Evolutionary conservation across 768 basidiomycete species (phyloP).

Genomic region (Suillus hirtellus): DNA sequence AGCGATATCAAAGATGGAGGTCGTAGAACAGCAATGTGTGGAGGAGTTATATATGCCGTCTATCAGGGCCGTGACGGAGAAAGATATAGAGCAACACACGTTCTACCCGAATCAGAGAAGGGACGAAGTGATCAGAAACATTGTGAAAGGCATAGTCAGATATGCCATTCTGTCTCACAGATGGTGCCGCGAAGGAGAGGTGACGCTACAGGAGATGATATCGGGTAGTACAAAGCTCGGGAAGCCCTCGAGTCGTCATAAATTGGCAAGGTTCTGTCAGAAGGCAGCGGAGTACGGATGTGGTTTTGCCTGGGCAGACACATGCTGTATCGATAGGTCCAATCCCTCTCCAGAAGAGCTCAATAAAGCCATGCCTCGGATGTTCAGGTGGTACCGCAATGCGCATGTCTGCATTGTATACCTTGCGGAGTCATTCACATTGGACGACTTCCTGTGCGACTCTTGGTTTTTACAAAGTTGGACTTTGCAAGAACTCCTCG

Average conservation of each 20-base stretch:
- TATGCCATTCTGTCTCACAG: slow-evolving; percentile 23
- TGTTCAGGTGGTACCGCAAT: slow-evolving; percentile 24
- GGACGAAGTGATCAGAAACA: slow-evolving; percentile 22
- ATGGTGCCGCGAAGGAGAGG: slow-evolving; percentile 10
- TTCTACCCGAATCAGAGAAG: slow-evolving; percentile 26
- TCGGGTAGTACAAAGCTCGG: background rate
- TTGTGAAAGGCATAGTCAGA: slow-evolving; percentile 24
- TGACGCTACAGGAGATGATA: slow-evolving; percentile 13
- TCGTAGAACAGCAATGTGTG: slow-evolving; percentile 15
- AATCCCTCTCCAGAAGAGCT: background rate
- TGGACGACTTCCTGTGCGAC: slow-evolving; percentile 13
- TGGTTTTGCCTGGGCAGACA: slow-evolving; percentile 24
- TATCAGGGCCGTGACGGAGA: slow-evolving; percentile 22
- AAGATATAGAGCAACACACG: slow-evolving; percentile 22
- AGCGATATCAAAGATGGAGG: slow-evolving; percentile 17
- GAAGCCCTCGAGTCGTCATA: slow-evolving; percentile 15
- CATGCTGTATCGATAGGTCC: slow-evolving; percentile 15
- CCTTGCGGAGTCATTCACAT: slow-evolving; percentile 10
- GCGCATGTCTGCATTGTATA: slow-evolving; percentile 22
- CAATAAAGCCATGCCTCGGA: background rate
- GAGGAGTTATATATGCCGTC: slow-evolving; percentile 9
- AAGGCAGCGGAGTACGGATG: slow-evolving; percentile 19
- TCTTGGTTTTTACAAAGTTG: slow-evolving; percentile 18
- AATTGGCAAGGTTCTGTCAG: slow-evolving; percentile 15
- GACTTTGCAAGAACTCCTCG: slow-evolving; percentile 21